These are phyloP conservation scores for Calonectria crousiana DNA, from an alignment of 2,329 filamentous ascomycete genomes.

Conservation along the genomic window DNA sequence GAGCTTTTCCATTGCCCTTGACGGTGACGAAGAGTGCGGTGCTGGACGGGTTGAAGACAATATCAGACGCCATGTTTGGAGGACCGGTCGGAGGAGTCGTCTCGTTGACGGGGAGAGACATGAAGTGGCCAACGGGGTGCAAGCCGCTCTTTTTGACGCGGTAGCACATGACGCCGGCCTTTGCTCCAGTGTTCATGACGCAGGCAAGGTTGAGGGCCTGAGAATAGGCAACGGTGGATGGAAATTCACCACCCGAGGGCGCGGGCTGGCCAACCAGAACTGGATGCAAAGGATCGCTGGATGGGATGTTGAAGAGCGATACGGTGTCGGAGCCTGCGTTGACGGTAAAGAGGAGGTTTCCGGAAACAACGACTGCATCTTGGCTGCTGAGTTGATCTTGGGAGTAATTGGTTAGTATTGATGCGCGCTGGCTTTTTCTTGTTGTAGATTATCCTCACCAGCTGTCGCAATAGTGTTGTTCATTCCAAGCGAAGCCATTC, in stretches of 20 bases:
- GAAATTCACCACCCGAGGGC: background rate
- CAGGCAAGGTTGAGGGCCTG: background rate
- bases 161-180: constrained; percentile 9
- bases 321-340: constrained; percentile 1
- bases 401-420: background rate
- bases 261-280: background rate
- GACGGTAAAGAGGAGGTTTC: background rate
- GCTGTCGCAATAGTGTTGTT: background rate
- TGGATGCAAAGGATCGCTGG: background rate
- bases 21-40: background rate
- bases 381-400: background rate
- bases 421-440: background rate
- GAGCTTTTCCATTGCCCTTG: background rate
- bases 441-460: background rate
- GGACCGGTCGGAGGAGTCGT: background rate
- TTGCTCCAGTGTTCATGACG: constrained; percentile 9
- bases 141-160: background rate
- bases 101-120: constrained; percentile 1
- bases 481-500: background rate
- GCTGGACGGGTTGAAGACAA: constrained; percentile 4
- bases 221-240: background rate
- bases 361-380: background rate
- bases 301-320: background rate
- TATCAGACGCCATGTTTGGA: background rate
- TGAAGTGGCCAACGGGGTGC: background rate